A percentile compares a stretch with the other conserved stretches of the same genome.
Conservation (phyloP, 257 asterid species). For the Solanum ossicruentum region DNA sequence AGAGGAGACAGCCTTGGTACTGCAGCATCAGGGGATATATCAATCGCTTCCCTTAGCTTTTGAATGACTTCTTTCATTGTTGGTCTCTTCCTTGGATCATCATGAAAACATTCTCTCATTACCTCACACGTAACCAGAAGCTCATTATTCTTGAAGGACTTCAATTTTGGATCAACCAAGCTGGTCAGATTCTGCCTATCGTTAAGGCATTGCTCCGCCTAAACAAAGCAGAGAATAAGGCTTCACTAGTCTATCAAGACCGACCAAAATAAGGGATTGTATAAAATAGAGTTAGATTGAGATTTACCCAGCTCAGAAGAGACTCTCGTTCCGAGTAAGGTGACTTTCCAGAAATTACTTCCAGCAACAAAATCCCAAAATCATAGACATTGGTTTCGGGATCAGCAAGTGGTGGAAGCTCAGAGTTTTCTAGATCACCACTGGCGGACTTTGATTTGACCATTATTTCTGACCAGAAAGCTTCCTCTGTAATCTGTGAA, state of each 20-base stretch:
- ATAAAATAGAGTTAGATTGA: background rate
- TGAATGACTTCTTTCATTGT: background rate
- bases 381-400: background rate
- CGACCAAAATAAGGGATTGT: background rate
- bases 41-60: background rate
- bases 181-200: background rate
- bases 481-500: background rate
- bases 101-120: background rate
- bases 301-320: background rate
- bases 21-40: slow-evolving; percentile 2
- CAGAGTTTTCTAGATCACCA: background rate
- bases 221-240: background rate
- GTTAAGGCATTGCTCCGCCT: background rate
- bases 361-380: slow-evolving; percentile 1
- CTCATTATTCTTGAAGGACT: background rate
- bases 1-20: slow-evolving; percentile 1
- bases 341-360: background rate
- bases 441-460: background rate
- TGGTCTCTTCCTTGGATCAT: background rate
- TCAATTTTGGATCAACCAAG: background rate
- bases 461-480: background rate
- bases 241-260: background rate
- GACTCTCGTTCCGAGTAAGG: background rate
- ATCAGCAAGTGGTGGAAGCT: background rate
- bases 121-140: background rate